phyloP scores from a whole-genome alignment of 2,329 filamentous ascomycete genomes.

The Xylariaceae sp. region DNA sequence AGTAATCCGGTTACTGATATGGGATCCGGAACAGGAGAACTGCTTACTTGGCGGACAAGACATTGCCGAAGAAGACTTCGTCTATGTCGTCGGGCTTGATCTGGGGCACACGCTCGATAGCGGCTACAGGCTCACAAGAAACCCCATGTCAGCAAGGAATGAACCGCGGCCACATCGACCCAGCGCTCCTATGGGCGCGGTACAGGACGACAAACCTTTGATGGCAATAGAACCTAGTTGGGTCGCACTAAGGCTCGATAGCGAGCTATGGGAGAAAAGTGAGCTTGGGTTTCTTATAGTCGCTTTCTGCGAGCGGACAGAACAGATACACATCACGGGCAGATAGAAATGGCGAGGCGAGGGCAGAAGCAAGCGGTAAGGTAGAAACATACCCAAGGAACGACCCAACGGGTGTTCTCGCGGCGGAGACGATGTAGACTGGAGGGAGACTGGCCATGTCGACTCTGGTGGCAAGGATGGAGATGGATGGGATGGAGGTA shows the following conservation, averaged over 20 bases:
- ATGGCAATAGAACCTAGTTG: slow-evolving; percentile 89
- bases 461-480: slow-evolving; percentile 17
- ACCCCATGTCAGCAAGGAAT: slow-evolving; percentile 9
- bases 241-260: slow-evolving; percentile 79
- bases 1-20: neutral
- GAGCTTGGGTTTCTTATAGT: slow-evolving; percentile 14
- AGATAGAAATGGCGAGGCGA: neutral
- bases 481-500: no score
- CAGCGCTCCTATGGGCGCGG: neutral
- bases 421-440: slow-evolving; percentile 93
- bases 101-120: slow-evolving; percentile 78
- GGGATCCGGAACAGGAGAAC: neutral
- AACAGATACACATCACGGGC: neutral
- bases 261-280: slow-evolving; percentile 56
- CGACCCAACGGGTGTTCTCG: slow-evolving; percentile 85
- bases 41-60: slow-evolving; percentile 83
- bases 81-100: slow-evolving; percentile 88
- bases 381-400: slow-evolving; percentile 73
- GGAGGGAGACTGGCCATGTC: slow-evolving; percentile 76
- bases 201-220: slow-evolving; percentile 61
- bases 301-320: neutral
- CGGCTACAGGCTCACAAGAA: slow-evolving; percentile 44
- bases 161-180: neutral
- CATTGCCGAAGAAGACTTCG: slow-evolving; percentile 98
- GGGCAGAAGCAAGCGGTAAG: neutral